A percentile compares a stretch with the other conserved stretches of the same genome.
Evolutionary conservation across 305 asterid genomes (phyloP).

Genomic region (Fraxinus platypoda): DNA sequence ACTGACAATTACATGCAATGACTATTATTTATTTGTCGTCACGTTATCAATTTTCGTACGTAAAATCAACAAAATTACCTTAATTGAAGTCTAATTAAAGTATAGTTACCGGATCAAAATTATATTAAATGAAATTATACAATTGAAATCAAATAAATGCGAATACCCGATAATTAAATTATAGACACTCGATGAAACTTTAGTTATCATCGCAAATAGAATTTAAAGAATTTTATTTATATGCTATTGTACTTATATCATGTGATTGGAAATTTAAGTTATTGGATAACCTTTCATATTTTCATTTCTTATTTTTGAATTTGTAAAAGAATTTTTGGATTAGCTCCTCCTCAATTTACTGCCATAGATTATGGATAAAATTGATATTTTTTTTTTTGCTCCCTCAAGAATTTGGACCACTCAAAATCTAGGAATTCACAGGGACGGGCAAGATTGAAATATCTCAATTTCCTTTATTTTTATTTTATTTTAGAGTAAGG

Average conservation of each 20-base stretch:
- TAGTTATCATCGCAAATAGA: neutral
- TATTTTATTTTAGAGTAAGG: too few relatives aligned
- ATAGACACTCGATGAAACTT: neutral
- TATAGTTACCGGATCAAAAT: neutral
- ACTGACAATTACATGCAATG: neutral
- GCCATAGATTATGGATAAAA: neutral
- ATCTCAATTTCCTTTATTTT: too few relatives aligned
- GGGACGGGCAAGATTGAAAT: too few relatives aligned
- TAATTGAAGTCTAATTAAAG: neutral
- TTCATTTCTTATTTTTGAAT: neutral
- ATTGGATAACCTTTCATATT: neutral
- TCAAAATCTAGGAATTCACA: neutral
- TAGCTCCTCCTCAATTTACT: neutral
- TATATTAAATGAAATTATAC: too few relatives aligned
- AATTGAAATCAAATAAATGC: too few relatives aligned
- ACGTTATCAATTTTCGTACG: too few relatives aligned
- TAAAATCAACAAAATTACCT: too few relatives aligned
- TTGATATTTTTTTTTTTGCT: neutral
- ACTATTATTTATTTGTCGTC: too few relatives aligned
- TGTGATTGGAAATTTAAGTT: neutral
- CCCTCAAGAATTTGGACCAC: neutral
- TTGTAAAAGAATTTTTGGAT: neutral
- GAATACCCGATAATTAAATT: too few relatives aligned
- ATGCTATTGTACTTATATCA: neutral
- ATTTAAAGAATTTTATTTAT: neutral